A percentile compares a stretch with the other conserved stretches of the same genome.
Evolutionary conservation across 805 yeast species (phyloP).

Genomic region (Kuraishia hungarica): DNA sequence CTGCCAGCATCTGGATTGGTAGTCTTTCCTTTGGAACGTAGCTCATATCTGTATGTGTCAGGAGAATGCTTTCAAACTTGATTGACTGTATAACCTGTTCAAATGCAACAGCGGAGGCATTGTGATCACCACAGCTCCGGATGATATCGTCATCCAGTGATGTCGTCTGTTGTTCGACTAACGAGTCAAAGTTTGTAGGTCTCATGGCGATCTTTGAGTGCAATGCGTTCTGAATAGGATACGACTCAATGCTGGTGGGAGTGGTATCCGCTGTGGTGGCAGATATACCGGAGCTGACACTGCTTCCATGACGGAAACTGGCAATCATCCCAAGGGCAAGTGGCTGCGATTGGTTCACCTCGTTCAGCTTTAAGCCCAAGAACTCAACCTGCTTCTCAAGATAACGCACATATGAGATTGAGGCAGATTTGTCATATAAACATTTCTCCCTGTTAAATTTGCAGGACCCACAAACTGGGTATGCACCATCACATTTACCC

Average conservation of each 20-base stretch:
- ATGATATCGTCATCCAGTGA: not conserved
- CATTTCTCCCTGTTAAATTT: slow-evolving; percentile 8
- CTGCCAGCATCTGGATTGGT: not conserved
- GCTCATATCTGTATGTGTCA: not conserved
- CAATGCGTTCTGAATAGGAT: not conserved
- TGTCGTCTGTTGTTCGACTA: not conserved
- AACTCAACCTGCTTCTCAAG: slow-evolving; percentile 9
- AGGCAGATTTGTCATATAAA: slow-evolving; percentile 13
- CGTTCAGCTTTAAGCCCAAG: slow-evolving; percentile 1
- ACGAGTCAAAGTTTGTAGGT: not conserved
- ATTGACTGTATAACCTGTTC: not conserved
- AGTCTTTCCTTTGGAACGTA: not conserved
- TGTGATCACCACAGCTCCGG: not conserved
- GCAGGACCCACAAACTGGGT: slow-evolving; percentile 11
- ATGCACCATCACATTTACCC: slow-evolving; percentile 13
- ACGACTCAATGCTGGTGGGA: not conserved
- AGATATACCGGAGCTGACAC: not conserved
- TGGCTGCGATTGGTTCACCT: not conserved
- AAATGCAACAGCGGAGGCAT: not conserved
- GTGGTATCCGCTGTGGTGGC: not conserved
- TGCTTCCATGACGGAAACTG: not conserved
- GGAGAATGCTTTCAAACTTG: not conserved
- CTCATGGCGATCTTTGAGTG: not conserved
- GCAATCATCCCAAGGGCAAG: not conserved
- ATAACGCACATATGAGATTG: slow-evolving; percentile 12